Evolutionary conservation across 371 early-diverging fungal species (phyloP).

Genomic region (Mortierella sp.): DNA sequence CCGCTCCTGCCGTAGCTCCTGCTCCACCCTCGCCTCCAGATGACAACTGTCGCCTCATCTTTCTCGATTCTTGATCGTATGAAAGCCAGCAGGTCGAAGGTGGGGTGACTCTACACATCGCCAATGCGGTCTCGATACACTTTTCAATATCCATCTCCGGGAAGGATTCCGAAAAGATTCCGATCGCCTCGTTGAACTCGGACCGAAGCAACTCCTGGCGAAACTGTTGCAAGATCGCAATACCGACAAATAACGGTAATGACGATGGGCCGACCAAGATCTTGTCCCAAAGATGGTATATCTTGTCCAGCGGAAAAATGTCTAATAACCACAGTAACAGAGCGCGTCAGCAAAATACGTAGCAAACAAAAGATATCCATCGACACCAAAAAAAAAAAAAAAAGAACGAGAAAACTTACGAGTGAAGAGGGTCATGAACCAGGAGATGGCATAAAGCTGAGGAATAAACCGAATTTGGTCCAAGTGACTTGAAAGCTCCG

Average conservation of each 20-base stretch:
- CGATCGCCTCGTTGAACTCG: slow-evolving; percentile 78
- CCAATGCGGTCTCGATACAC: slow-evolving; percentile 74
- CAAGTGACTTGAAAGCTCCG: slow-evolving; percentile 78
- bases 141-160: slow-evolving; percentile 82
- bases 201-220: slow-evolving; percentile 67
- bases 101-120: slow-evolving; percentile 81
- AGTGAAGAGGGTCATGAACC: slow-evolving; percentile 88
- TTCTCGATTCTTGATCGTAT: slow-evolving; percentile 50
- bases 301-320: slow-evolving; percentile 83
- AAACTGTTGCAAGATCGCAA: slow-evolving; percentile 78
- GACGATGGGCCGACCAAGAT: slow-evolving; percentile 75
- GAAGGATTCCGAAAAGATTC: slow-evolving; percentile 74
- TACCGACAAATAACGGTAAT: slow-evolving; percentile 77
- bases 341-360: background rate
- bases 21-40: background rate
- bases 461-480: slow-evolving; percentile 76
- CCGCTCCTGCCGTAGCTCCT: background rate
- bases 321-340: slow-evolving; percentile 59
- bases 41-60: slow-evolving; percentile 30
- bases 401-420: slow-evolving; percentile 62
- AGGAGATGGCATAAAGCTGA: slow-evolving; percentile 86
- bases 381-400: background rate
- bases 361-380: too few species aligned
- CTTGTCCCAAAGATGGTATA: slow-evolving; percentile 86
- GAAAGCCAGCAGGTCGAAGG: slow-evolving; percentile 60